Percentiles rank a stretch among this genome's conserved stretches.
phyloP scores from a whole-genome alignment of 768 basidiomycete species.

The Tylopilus sp. region DNA sequence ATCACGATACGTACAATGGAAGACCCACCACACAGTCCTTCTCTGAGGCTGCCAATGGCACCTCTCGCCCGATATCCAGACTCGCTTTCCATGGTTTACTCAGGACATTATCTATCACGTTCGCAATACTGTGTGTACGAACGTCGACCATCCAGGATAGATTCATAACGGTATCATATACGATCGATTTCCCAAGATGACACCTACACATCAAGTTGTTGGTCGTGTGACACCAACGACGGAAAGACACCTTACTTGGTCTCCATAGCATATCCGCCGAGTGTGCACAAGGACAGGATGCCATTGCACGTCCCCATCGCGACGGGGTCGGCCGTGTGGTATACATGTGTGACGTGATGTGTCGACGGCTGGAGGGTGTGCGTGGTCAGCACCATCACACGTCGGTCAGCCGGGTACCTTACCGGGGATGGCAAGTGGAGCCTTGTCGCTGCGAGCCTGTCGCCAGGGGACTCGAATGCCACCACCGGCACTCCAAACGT shows the following conservation, averaged over 20 bases:
- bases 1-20: no score
- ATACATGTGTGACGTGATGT: slow-evolving; percentile 85
- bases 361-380: slow-evolving; percentile 53
- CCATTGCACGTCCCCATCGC: slow-evolving; percentile 88
- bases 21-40: slow-evolving; percentile 70
- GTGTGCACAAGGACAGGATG: slow-evolving; percentile 72
- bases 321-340: slow-evolving; percentile 93
- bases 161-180: slow-evolving; percentile 90
- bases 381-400: not conserved
- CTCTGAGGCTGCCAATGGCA: slow-evolving; percentile 52
- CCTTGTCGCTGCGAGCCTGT: slow-evolving; percentile 71
- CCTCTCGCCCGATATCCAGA: slow-evolving; percentile 57
- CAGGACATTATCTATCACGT: slow-evolving; percentile 72
- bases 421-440: slow-evolving; percentile 88
- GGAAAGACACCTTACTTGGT: slow-evolving; percentile 44
- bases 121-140: slow-evolving; percentile 75
- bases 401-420: slow-evolving; percentile 21
- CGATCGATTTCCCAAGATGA: slow-evolving; percentile 79
- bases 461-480: slow-evolving; percentile 87
- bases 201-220: slow-evolving; percentile 44
- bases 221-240: not conserved
- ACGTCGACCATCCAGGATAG: slow-evolving; percentile 83
- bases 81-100: slow-evolving; percentile 68
- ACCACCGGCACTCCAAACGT: slow-evolving; percentile 90
- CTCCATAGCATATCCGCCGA: slow-evolving; percentile 90